Percentiles rank a stretch among this genome's conserved stretches.
Evolutionary conservation across 2,329 filamentous ascomycete species (phyloP).

Genomic region (Fusarium hostae): DNA sequence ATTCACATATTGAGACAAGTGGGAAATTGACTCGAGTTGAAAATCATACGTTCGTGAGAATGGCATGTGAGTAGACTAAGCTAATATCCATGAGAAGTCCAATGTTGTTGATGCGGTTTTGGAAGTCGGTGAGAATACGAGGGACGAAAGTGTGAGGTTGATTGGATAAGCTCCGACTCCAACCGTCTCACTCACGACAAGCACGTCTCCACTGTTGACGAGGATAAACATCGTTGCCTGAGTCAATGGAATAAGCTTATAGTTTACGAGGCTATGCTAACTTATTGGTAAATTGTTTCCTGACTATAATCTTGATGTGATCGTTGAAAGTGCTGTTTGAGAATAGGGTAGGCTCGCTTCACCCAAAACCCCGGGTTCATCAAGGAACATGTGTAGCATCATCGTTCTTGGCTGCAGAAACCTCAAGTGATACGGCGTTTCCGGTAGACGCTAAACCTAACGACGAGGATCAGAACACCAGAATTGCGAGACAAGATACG

Average conservation of each 20-base stretch:
- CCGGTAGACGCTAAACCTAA: neutral
- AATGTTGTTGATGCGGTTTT: neutral
- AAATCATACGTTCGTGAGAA: neutral
- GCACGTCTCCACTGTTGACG: neutral
- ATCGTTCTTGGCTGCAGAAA: neutral
- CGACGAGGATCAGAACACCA: too few species aligned
- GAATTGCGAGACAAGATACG: neutral
- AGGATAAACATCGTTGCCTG: neutral
- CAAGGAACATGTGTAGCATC: neutral
- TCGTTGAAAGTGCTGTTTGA: neutral
- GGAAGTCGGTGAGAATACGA: neutral
- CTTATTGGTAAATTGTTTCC: neutral
- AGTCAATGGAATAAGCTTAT: neutral
- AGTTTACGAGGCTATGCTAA: neutral
- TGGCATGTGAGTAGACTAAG: neutral
- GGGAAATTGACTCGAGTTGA: neutral
- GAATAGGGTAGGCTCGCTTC: neutral
- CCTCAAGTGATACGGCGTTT: neutral
- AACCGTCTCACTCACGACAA: neutral
- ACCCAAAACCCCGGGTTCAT: neutral
- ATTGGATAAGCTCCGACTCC: neutral
- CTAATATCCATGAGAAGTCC: neutral
- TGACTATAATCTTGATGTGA: neutral
- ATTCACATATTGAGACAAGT: neutral
- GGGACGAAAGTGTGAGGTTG: neutral